A percentile compares a stretch with the other conserved stretches of the same genome.
These are phyloP conservation scores for Cocos nucifera DNA, from an alignment of 176 grass and related monocot species.

Conservation along the genomic window DNA sequence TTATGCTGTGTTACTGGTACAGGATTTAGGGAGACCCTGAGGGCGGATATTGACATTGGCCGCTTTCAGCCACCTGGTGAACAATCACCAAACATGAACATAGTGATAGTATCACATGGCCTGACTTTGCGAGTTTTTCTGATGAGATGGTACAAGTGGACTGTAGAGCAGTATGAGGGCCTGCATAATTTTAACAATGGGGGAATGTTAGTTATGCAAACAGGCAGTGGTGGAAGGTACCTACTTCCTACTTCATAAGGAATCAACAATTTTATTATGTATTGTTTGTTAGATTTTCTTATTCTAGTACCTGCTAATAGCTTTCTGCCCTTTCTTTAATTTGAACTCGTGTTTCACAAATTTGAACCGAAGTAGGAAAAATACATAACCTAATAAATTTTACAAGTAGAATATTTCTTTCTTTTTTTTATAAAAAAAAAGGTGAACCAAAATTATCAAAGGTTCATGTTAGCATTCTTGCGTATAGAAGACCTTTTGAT, in stretches of 20 bases:
- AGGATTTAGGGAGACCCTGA: constrained; percentile 69
- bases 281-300: not conserved
- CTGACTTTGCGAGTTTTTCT: constrained; percentile 58
- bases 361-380: too few species aligned
- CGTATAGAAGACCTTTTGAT: too few species aligned
- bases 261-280: not conserved
- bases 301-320: too few species aligned
- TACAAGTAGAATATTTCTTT: too few species aligned
- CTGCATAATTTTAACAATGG: constrained; percentile 50
- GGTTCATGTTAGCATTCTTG: too few species aligned
- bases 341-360: too few species aligned
- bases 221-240: constrained; percentile 39
- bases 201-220: constrained; percentile 60
- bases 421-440: too few species aligned
- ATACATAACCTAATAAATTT: too few species aligned
- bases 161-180: constrained; percentile 50
- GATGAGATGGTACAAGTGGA: constrained; percentile 89
- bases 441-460: too few species aligned
- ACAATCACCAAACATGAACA: constrained; percentile 40
- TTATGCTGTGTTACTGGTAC: constrained; percentile 42
- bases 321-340: too few species aligned
- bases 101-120: constrained; percentile 60
- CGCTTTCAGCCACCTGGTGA: constrained; percentile 42
- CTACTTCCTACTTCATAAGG: not conserved
- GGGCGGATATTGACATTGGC: constrained; percentile 54